Evolutionary conservation across 371 early-diverging fungal species (phyloP).

Genomic region (Lichtheimia hyalospora): DNA sequence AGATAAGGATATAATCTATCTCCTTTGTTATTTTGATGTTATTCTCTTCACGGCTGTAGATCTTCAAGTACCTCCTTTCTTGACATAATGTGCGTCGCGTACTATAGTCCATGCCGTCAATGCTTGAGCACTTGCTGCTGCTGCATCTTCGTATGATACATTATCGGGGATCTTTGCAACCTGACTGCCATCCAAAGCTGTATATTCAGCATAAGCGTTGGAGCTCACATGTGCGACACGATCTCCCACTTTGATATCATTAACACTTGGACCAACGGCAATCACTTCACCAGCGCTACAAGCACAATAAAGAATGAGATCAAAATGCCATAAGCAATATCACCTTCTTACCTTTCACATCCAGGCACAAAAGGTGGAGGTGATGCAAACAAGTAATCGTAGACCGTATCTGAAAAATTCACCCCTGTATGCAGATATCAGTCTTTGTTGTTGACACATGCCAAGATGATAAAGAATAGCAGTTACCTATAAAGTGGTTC

Average conservation of each 20-base stretch:
- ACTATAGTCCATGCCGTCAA: slow-evolving; percentile 84
- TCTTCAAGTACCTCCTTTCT: slow-evolving; percentile 55
- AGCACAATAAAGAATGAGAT: background rate
- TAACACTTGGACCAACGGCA: slow-evolving; percentile 67
- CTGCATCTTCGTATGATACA: slow-evolving; percentile 64
- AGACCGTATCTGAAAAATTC: no score
- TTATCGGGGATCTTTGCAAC: slow-evolving; percentile 57
- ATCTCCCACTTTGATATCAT: slow-evolving; percentile 75
- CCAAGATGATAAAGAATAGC: slow-evolving; percentile 85
- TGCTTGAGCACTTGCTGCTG: slow-evolving; percentile 71
- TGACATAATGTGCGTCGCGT: slow-evolving; percentile 70
- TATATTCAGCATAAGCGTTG: slow-evolving; percentile 80
- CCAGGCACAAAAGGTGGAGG: slow-evolving; percentile 75
- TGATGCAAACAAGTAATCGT: slow-evolving; percentile 57
- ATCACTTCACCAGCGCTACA: slow-evolving; percentile 75
- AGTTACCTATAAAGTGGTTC: slow-evolving; percentile 69
- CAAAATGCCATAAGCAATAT: background rate
- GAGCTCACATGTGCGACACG: slow-evolving; percentile 75
- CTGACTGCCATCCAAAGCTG: slow-evolving; percentile 38
- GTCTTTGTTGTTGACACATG: slow-evolving; percentile 69
- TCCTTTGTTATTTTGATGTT: no score
- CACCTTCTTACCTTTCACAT: slow-evolving; percentile 62
- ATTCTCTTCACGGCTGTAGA: no score
- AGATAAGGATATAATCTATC: slow-evolving; percentile 76
- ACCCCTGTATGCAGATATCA: slow-evolving; percentile 54